phyloP scores from a whole-genome alignment of 78 protist genomes.

The Dictyostelium purpureum region DNA sequence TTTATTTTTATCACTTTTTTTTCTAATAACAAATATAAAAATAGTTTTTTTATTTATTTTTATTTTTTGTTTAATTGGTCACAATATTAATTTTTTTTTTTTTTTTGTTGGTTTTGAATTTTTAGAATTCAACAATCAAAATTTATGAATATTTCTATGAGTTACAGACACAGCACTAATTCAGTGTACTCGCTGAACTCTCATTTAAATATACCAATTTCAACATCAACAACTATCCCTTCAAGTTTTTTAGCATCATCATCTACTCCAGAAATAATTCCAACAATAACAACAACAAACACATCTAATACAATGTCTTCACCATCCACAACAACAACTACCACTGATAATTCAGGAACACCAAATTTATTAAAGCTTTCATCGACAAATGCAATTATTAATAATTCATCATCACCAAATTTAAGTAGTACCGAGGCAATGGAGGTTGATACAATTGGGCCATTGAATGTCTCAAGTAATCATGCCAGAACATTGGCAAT shows the following conservation, averaged over 20 bases:
- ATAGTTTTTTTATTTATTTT: no score
- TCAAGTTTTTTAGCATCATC: slow-evolving; percentile 2
- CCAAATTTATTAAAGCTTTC: not conserved
- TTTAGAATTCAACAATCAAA: not conserved
- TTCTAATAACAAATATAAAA: no score
- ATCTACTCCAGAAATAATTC: not conserved
- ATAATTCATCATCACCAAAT: not conserved
- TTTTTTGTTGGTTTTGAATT: not conserved
- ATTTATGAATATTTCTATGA: slow-evolving; percentile 23
- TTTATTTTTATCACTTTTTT: no score
- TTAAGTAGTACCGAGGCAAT: not conserved
- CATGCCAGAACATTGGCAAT: slow-evolving; percentile 7
- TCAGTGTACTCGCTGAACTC: slow-evolving; percentile 54
- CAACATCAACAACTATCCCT: slow-evolving; percentile 50
- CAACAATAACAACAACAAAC: slow-evolving; percentile 6
- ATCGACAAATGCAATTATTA: not conserved
- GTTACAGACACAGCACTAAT: slow-evolving; percentile 64
- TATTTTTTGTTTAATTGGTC: no score
- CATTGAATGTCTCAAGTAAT: not conserved
- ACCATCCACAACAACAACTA: not conserved
- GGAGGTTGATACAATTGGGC: not conserved
- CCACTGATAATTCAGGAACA: no score
- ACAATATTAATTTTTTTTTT: no score
- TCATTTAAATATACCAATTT: slow-evolving; percentile 51
- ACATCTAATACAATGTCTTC: no score